A percentile compares a stretch with the other conserved stretches of the same genome.
Evolutionary conservation across 2,329 filamentous ascomycete genomes (phyloP).

Genomic region (Talaromyces albobiverticillius): DNA sequence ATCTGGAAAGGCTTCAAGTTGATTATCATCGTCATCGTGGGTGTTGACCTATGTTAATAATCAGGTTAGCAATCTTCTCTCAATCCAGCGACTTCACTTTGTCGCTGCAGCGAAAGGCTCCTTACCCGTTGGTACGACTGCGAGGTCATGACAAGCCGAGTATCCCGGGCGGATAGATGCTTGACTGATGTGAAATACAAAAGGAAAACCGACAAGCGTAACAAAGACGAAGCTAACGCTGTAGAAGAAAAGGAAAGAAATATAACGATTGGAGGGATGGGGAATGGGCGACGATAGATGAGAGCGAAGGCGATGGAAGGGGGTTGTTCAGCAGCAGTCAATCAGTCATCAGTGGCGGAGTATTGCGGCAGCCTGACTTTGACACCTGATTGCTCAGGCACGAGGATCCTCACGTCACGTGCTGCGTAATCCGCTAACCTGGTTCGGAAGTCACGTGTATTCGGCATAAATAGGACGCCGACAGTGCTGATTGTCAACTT

Average conservation of each 20-base stretch:
- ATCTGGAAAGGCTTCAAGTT: constrained; percentile 29
- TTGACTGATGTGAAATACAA: constrained; percentile 2
- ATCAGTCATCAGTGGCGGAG: constrained; percentile 8
- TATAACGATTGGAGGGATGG: constrained; percentile 10
- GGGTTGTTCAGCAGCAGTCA: too few relatives aligned
- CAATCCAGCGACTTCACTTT: neutral
- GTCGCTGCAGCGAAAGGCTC: neutral
- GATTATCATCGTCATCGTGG: constrained; percentile 39
- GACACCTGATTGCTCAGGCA: constrained; percentile 9
- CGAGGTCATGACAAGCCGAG: constrained; percentile 47
- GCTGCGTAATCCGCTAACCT: too few relatives aligned
- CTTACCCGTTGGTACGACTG: constrained; percentile 49
- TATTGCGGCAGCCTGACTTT: neutral
- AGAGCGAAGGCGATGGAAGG: constrained; percentile 13
- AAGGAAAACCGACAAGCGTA: constrained; percentile 10
- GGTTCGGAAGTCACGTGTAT: too few relatives aligned
- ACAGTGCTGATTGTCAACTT: too few relatives aligned
- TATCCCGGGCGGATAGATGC: constrained; percentile 29
- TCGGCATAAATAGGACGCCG: too few relatives aligned
- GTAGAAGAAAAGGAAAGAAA: constrained; percentile 12
- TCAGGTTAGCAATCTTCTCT: neutral
- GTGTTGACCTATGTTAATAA: constrained; percentile 37
- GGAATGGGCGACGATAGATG: neutral
- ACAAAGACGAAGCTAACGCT: constrained; percentile 1
- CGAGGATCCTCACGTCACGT: too few relatives aligned